Base-by-base conservation (phyloP, 495 filamentous ascomycete species). In the Xylaria flabelliformis region DNA sequence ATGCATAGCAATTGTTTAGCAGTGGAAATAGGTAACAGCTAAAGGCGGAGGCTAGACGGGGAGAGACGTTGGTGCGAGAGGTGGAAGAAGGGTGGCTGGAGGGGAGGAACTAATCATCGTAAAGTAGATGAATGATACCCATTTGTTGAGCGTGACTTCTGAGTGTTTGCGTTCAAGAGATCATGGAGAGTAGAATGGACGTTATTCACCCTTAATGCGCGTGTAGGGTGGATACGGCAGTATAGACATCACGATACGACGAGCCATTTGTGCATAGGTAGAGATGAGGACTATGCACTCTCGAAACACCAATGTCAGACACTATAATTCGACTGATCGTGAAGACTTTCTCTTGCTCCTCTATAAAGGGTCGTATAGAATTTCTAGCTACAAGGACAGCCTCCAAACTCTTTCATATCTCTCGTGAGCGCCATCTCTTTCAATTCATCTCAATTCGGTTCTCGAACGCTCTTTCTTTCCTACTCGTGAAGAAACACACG, bases 51-150 rank as follows among this genome's bases (percentile, higher is more conserved):
- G 26, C 26, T 15, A 34, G 50, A 36, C 5, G 39, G 24, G 66
- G 8, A 13, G 66, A 46, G 44, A 41, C 12, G 62, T 26, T 24
- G 24, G 7, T 29, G 36, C 13, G 48, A 7, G 29, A 36, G 15
- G 53, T 7, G 26, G 62, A 64, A 19, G 56, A 24, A 59, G 9
- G 32, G 55, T 1, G 41, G 48, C 13, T 8, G n/a, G 36, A 48
- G 53, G 48, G 3, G 53, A 69, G 41, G 41, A 69, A 24, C 26
- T 48, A 39, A 61, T 70, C 67, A 70, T 50, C 67, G 48, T 62
- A 51, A 64, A 34, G 34, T 79, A 77, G 75, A 77, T 79, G 74
- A 77, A 79, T 77, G 77, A 79, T 79, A 79, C 77, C 77, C 77
- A 79, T 74, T 73, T 76, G 77, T 77, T 76, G 72, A 76, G 69